These are phyloP conservation scores for Rosa chinensis DNA, from an alignment of 306 rosid species.

Conservation along the genomic window DNA sequence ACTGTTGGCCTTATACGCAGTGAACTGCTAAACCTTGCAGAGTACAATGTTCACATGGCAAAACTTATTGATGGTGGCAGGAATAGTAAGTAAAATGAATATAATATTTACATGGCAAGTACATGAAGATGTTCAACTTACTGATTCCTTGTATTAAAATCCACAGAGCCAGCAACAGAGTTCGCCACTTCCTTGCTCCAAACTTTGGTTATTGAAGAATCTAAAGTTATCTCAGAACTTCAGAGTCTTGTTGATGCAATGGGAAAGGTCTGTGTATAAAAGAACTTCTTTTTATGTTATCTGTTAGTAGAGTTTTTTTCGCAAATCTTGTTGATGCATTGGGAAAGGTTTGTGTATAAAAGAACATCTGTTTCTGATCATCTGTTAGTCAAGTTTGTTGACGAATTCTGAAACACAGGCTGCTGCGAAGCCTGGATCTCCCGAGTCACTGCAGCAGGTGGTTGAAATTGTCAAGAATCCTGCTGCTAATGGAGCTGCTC, in stretches of 20 bases:
- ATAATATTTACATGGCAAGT: not conserved
- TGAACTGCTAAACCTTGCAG: slow-evolving; percentile 90
- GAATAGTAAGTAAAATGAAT: slow-evolving; percentile 65
- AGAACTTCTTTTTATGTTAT: slow-evolving; percentile 1
- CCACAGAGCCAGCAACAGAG: slow-evolving; percentile 87
- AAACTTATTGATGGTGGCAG: slow-evolving; percentile 97
- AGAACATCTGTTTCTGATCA: no score
- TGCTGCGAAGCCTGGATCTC: slow-evolving; percentile 87
- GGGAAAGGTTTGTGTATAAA: no score
- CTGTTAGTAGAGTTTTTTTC: not conserved
- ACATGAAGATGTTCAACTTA: slow-evolving; percentile 23
- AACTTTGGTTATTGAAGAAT: slow-evolving; percentile 66
- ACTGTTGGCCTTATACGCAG: slow-evolving; percentile 81
- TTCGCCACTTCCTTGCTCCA: slow-evolving; percentile 85
- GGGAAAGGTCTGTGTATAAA: slow-evolving; percentile 62
- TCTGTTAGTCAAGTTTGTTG: not conserved
- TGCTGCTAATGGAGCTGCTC: slow-evolving; percentile 39
- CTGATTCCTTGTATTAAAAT: slow-evolving; percentile 26
- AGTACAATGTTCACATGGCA: slow-evolving; percentile 97
- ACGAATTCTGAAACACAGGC: slow-evolving; percentile 53
- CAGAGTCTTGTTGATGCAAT: slow-evolving; percentile 93
- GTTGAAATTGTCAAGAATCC: slow-evolving; percentile 88
- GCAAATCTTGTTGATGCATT: no score
- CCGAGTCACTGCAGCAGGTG: slow-evolving; percentile 82
- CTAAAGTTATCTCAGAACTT: slow-evolving; percentile 89